These are phyloP conservation scores for Colletotrichum sp. DNA, from an alignment of 2,329 filamentous ascomycete genomes.

Conservation along the genomic window DNA sequence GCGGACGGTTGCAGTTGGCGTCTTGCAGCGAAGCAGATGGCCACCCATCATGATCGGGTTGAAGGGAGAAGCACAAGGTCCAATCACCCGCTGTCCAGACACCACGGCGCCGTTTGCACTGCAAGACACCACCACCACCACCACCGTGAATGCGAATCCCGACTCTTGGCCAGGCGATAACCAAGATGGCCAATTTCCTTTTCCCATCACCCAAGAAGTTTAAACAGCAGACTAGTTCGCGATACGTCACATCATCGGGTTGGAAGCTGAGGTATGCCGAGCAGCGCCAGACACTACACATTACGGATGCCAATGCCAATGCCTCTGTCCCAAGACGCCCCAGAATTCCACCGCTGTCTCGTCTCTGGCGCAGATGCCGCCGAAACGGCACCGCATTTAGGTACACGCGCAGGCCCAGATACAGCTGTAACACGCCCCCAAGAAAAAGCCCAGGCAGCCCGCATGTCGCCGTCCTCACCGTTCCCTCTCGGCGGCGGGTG, in stretches of 20 bases:
- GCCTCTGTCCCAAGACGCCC: neutral
- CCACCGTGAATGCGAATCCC: neutral
- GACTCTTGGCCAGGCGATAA: neutral
- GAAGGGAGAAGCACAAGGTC: neutral
- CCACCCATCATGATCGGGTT: neutral
- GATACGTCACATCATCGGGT: neutral
- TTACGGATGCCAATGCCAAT: neutral
- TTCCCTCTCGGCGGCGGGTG: neutral
- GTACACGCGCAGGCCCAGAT: neutral
- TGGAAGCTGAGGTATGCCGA: conserved; percentile 2
- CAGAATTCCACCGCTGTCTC: neutral
- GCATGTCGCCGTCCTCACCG: neutral
- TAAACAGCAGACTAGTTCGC: neutral
- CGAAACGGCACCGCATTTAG: neutral
- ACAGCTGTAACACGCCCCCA: neutral
- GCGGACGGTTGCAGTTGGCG: neutral
- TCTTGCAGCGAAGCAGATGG: neutral
- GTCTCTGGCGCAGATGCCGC: neutral
- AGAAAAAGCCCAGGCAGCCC: neutral
- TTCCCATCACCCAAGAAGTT: neutral
- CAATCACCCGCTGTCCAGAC: neutral
- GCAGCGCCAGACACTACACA: neutral
- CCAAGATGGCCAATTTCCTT: neutral
- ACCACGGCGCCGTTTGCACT: neutral
- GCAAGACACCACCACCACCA: neutral